Evolutionary conservation across 2,329 filamentous ascomycete species (phyloP).

Genomic region (Teratosphaeria zuluensis): DNA sequence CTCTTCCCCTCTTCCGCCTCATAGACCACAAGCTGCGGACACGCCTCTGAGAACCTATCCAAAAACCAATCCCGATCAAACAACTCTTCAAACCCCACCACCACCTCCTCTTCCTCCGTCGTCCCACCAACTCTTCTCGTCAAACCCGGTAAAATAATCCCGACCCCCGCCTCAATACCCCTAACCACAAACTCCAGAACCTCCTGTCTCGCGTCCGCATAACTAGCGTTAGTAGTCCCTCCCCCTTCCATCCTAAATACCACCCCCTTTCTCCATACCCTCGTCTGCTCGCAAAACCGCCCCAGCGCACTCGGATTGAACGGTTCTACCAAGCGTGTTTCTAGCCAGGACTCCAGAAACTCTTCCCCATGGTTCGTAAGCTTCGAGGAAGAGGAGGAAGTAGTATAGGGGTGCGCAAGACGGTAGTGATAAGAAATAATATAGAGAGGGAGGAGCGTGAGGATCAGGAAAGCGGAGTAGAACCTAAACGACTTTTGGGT

Average conservation of each 20-base stretch:
- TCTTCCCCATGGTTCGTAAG: neutral
- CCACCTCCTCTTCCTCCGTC: constrained; percentile 15
- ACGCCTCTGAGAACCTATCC: constrained; percentile 10
- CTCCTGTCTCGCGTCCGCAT: constrained; percentile 7
- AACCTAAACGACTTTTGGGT: constrained; percentile 5
- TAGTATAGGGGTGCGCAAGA: constrained; percentile 8
- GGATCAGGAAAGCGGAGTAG: constrained; percentile 1
- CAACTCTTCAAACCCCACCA: constrained; percentile 13
- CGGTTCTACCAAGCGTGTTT: constrained; percentile 12
- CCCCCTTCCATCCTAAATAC: constrained; percentile 37
- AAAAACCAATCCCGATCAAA: constrained; percentile 23
- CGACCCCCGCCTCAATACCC: constrained; percentile 40
- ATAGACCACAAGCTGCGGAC: constrained; percentile 20
- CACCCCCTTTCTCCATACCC: constrained; percentile 32
- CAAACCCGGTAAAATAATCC: constrained; percentile 16
- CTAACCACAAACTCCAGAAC: constrained; percentile 36
- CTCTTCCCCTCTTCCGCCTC: constrained; percentile 7
- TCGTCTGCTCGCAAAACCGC: constrained; percentile 26
- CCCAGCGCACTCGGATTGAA: constrained; percentile 16
- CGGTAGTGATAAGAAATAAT: constrained; percentile 14
- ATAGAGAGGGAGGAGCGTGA: constrained; percentile 14
- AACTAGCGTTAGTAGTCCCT: constrained; percentile 35
- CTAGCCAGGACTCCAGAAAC: constrained; percentile 20
- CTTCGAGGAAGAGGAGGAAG: neutral
- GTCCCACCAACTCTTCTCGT: constrained; percentile 3